phyloP scores from a whole-genome alignment of 2,329 filamentous ascomycete genomes.

The Tolypocladium guangdongense region DNA sequence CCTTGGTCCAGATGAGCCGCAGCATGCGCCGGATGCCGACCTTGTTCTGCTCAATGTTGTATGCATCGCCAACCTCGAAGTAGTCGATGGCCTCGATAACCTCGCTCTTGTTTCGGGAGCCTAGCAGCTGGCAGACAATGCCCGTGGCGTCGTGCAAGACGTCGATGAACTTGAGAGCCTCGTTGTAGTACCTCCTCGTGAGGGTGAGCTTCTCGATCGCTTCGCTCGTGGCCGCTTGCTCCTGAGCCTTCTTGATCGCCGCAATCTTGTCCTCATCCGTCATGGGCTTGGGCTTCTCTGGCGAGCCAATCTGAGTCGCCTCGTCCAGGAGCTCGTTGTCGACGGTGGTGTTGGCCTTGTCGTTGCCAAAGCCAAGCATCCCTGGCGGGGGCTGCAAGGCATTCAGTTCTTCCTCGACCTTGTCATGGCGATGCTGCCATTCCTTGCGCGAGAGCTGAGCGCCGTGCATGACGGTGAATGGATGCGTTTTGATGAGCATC shows the following conservation, averaged over 20 bases:
- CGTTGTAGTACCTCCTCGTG: slow-evolving; percentile 83
- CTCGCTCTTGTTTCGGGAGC: slow-evolving; percentile 94
- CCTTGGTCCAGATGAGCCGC: slow-evolving; percentile 96
- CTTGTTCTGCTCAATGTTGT: slow-evolving; percentile 90
- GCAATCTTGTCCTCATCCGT: slow-evolving; percentile 68
- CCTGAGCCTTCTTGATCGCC: slow-evolving; percentile 66
- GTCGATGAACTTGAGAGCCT: slow-evolving; percentile 88
- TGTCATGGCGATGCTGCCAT: slow-evolving; percentile 73
- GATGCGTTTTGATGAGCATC: slow-evolving; percentile 84
- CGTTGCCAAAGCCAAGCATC: slow-evolving; percentile 48
- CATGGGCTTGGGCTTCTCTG: slow-evolving; percentile 55
- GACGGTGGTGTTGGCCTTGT: slow-evolving; percentile 55
- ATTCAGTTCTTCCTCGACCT: slow-evolving; percentile 72
- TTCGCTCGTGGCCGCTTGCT: slow-evolving; percentile 82
- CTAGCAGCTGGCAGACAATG: slow-evolving; percentile 75
- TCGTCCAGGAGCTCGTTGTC: slow-evolving; percentile 78
- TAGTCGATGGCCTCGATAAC: slow-evolving; percentile 99
- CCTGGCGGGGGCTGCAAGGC: slow-evolving; percentile 73
- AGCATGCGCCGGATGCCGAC: slow-evolving; percentile 91
- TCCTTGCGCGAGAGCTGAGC: slow-evolving; percentile 75
- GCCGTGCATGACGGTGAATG: slow-evolving; percentile 85
- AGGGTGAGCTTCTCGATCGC: slow-evolving; percentile 79
- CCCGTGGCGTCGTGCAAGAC: slow-evolving; percentile 75
- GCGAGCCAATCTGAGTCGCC: slow-evolving; percentile 68
- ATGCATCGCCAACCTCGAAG: slow-evolving; percentile 89